Percentiles rank a stretch among this genome's conserved stretches.
These are phyloP conservation scores for Sugiyamaella floridensis DNA, from an alignment of 805 yeast species.

Conservation along the genomic window DNA sequence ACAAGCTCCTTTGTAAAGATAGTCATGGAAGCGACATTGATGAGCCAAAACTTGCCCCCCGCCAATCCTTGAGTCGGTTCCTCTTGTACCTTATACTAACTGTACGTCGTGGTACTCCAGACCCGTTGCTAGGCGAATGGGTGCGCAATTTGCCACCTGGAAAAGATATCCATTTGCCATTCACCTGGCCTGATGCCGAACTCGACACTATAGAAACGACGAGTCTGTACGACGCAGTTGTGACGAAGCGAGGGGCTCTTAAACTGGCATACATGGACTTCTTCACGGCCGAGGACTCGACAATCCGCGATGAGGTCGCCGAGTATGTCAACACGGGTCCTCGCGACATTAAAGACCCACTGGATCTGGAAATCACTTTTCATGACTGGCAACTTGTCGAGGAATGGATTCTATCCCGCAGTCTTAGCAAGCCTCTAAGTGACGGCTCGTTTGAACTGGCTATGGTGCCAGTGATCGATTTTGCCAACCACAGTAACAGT, in stretches of 20 bases:
- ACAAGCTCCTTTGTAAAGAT: conserved; percentile 4
- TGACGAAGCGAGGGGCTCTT: conserved; percentile 19
- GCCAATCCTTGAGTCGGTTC: conserved; percentile 13
- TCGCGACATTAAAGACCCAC: background rate
- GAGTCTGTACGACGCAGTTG: conserved; percentile 23
- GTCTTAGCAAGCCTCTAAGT: conserved; percentile 25
- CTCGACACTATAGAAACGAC: conserved; percentile 21
- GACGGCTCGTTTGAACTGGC: conserved; percentile 26
- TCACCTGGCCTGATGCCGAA: conserved; percentile 23
- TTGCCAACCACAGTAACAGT: conserved; percentile 40
- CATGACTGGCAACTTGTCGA: conserved; percentile 30
- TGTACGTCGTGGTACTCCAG: conserved; percentile 16
- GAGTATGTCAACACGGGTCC: conserved; percentile 10
- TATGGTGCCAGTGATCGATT: conserved; percentile 50
- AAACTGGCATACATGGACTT: conserved; percentile 20
- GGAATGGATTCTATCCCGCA: conserved; percentile 32
- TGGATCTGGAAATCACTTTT: conserved; percentile 11
- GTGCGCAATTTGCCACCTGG: conserved; percentile 24
- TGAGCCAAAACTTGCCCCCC: conserved; percentile 7
- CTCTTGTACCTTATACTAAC: conserved; percentile 15
- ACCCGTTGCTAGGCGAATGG: conserved; percentile 17
- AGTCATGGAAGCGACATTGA: conserved; percentile 6
- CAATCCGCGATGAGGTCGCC: conserved; percentile 9
- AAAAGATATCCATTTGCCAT: conserved; percentile 27
- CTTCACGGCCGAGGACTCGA: conserved; percentile 5